Evolutionary conservation across 805 yeast genomes (phyloP).

Genomic region (Ogataea pignaliae): DNA sequence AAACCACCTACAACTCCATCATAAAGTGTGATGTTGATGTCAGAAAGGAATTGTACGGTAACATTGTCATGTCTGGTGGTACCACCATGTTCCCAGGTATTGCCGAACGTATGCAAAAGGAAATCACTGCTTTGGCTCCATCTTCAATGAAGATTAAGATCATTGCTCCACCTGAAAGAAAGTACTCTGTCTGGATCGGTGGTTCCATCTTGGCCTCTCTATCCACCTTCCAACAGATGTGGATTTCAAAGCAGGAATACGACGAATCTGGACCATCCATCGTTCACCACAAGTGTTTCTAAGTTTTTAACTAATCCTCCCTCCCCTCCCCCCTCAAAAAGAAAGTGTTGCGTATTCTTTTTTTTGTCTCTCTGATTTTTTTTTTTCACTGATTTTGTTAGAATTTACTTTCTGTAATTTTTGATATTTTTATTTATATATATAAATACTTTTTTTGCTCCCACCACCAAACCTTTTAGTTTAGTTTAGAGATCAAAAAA

Average conservation of each 20-base stretch:
- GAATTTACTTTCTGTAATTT: too few species aligned
- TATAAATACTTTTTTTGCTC: too few species aligned
- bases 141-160: constrained; percentile 99
- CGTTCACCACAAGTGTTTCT: constrained; percentile 94
- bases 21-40: constrained; percentile 99
- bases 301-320: constrained; percentile 29
- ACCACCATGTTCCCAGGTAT: constrained; percentile 99
- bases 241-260: constrained; percentile 99
- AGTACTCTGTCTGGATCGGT: constrained; percentile 99
- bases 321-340: background rate
- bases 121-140: constrained; percentile 98
- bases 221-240: constrained; percentile 99
- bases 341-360: too few species aligned
- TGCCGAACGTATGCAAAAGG: constrained; percentile 99
- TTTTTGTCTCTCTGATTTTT: background rate
- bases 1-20: constrained; percentile 91
- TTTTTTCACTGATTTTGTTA: too few species aligned
- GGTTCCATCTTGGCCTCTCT: constrained; percentile 98
- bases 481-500: too few species aligned
- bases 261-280: constrained; percentile 99
- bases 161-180: constrained; percentile 99
- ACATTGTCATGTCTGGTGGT: constrained; percentile 99
- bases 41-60: constrained; percentile 97
- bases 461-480: background rate
- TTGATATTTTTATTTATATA: too few species aligned